Conservation (phyloP, 2,329 filamentous ascomycete species). For the Coccinonectria pachysandricola region DNA sequence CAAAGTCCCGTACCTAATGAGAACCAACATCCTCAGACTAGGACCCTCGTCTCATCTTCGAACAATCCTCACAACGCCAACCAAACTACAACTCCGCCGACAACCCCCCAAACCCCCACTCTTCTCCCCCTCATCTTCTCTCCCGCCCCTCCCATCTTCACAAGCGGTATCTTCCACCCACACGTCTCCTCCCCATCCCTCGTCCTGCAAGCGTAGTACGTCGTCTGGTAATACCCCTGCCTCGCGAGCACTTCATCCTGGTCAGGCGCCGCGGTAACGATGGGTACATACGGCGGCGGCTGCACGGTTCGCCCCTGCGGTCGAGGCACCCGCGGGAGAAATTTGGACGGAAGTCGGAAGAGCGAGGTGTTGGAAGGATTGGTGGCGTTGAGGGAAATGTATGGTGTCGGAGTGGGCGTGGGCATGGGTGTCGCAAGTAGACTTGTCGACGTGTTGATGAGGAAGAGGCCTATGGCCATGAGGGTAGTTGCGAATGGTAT, state of each 20-base stretch:
- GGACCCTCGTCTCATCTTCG: slow-evolving; percentile 4
- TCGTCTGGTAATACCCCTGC: slow-evolving; percentile 24
- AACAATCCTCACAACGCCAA: slow-evolving; percentile 6
- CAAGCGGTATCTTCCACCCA: slow-evolving; percentile 27
- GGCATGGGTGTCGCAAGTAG: too few species aligned
- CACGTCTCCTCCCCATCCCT: slow-evolving; percentile 21
- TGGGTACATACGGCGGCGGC: slow-evolving; percentile 18
- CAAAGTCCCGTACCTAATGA: slow-evolving; percentile 1
- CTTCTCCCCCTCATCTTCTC: slow-evolving; percentile 10
- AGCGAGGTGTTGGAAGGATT: too few species aligned
- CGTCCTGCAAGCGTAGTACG: slow-evolving; percentile 25
- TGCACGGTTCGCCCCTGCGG: too few species aligned
- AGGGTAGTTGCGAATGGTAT: too few species aligned
- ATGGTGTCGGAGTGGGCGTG: too few species aligned
- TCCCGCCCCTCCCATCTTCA: slow-evolving; percentile 15
- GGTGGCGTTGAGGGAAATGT: too few species aligned
- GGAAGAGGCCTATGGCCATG: too few species aligned
- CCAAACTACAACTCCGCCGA: slow-evolving; percentile 13
- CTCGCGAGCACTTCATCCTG: slow-evolving; percentile 19
- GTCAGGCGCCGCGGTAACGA: slow-evolving; percentile 23
- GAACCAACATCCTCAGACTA: slow-evolving; percentile 2
- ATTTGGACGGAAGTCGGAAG: too few species aligned
- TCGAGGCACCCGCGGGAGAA: too few species aligned
- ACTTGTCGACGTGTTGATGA: too few species aligned
- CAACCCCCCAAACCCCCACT: slow-evolving; percentile 10